Conservation (phyloP, 1,284 basidiomycete genomes). For the Marasmius tenuissimus region DNA sequence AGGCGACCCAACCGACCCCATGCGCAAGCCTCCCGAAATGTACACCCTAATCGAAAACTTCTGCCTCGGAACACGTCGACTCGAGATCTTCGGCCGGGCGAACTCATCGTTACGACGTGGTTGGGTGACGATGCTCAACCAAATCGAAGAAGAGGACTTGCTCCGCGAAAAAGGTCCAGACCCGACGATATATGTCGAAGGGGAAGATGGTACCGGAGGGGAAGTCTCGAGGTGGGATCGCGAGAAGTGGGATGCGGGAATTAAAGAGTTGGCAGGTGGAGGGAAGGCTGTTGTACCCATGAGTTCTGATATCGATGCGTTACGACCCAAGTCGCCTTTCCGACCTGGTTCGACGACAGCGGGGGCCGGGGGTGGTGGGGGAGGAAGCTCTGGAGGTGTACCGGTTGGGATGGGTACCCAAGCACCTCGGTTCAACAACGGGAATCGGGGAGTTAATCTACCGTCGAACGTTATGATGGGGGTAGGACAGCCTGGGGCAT, state of each 20-base stretch:
- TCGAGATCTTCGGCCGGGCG: constrained; percentile 87
- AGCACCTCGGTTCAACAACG: constrained; percentile 20
- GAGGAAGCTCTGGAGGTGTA: constrained; percentile 14
- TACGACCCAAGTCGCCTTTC: constrained; percentile 85
- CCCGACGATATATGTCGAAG: constrained; percentile 34
- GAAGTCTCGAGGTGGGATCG: constrained; percentile 51
- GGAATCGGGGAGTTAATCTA: constrained; percentile 17
- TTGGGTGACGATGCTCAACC: constrained; percentile 86
- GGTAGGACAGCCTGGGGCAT: constrained; percentile 41
- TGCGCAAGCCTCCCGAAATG: constrained; percentile 90
- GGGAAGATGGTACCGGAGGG: constrained; percentile 37
- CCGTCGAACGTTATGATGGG: constrained; percentile 13
- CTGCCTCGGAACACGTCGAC: constrained; percentile 88
- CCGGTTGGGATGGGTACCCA: constrained; percentile 16
- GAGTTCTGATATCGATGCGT: constrained; percentile 78
- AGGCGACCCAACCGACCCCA: constrained; percentile 77
- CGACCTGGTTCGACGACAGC: constrained; percentile 25
- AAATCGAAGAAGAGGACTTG: constrained; percentile 58
- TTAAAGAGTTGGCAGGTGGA: constrained; percentile 51
- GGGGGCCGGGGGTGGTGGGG: constrained; percentile 17
- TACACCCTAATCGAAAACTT: constrained; percentile 97
- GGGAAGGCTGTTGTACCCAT: constrained; percentile 68
- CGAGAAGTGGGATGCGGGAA: constrained; percentile 58
- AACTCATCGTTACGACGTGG: constrained; percentile 77
- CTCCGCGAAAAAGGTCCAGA: constrained; percentile 31